Percentiles rank a stretch among this genome's conserved stretches.
Conservation (phyloP, 2,329 filamentous ascomycete genomes). For the Magnaporthiopsis poae region DNA sequence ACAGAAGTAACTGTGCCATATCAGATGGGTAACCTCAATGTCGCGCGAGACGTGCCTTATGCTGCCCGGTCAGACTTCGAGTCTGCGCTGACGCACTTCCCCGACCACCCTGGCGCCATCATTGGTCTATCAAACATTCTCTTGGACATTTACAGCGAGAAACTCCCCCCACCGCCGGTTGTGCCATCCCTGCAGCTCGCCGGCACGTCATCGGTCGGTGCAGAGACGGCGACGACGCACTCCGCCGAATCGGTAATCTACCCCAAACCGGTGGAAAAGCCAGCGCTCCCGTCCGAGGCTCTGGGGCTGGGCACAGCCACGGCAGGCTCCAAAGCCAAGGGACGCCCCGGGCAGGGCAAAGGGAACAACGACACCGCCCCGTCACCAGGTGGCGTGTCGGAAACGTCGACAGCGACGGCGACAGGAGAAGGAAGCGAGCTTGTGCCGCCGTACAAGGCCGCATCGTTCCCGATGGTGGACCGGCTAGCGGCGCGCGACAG, state of each 20-base stretch:
- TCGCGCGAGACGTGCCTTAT: conserved; percentile 53
- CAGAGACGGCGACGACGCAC: neutral
- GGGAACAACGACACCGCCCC: neutral
- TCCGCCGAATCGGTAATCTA: neutral
- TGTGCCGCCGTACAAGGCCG: conserved; percentile 43
- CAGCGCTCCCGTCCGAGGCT: conserved; percentile 32
- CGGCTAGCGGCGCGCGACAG: conserved; percentile 82
- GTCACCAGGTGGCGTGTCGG: neutral
- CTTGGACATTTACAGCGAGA: conserved; percentile 70
- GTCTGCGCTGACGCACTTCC: conserved; percentile 65
- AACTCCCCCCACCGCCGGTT: conserved; percentile 49
- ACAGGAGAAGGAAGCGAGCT: conserved; percentile 24
- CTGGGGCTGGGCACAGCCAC: conserved; percentile 33
- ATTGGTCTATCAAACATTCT: conserved; percentile 77
- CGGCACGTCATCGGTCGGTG: conserved; percentile 9
- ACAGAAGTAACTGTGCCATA: neutral
- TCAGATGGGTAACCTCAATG: conserved; percentile 57
- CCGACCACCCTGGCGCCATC: conserved; percentile 70
- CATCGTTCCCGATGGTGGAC: conserved; percentile 62
- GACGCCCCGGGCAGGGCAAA: neutral
- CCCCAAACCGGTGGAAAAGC: conserved; percentile 8
- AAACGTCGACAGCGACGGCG: neutral
- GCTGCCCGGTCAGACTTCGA: conserved; percentile 71
- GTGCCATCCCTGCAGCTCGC: conserved; percentile 32
- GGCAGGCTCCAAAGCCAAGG: conserved; percentile 5